Conservation (phyloP, 805 yeast species). For the Kodamaea laetipori region DNA sequence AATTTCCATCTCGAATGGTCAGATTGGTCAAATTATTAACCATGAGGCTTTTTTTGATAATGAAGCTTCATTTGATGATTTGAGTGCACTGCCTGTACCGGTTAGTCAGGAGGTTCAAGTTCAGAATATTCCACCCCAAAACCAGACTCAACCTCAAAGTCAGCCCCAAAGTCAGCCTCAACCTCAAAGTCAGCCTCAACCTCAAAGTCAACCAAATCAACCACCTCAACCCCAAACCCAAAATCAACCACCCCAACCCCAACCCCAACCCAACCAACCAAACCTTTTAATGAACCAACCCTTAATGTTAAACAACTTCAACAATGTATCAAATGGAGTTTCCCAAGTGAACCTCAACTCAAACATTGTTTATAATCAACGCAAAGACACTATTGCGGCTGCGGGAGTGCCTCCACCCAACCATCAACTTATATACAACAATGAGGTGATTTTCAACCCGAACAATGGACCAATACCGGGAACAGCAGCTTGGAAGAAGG, state of each 20-base stretch:
- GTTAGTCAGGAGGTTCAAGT: background rate
- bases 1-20: constrained; percentile 82
- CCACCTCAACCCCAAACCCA: constrained; percentile 9
- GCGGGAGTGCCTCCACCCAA: constrained; percentile 53
- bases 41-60: constrained; percentile 42
- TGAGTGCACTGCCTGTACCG: background rate
- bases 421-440: constrained; percentile 53
- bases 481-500: constrained; percentile 67
- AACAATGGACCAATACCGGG: constrained; percentile 62
- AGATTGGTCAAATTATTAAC: constrained; percentile 70
- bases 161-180: too few species aligned
- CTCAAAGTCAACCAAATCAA: too few species aligned
- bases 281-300: constrained; percentile 4
- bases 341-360: constrained; percentile 7
- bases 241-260: constrained; percentile 5
- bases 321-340: background rate
- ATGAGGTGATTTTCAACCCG: constrained; percentile 56
- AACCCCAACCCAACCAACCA: constrained; percentile 10
- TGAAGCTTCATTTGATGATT: constrained; percentile 25
- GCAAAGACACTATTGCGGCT: constrained; percentile 1
- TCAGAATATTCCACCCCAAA: too few species aligned
- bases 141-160: too few species aligned
- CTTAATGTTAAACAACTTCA: background rate
- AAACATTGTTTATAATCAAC: constrained; percentile 9
- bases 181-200: too few species aligned